Evolutionary conservation across 345 rosid genomes (phyloP).

Genomic region (Boechera retrofracta): DNA sequence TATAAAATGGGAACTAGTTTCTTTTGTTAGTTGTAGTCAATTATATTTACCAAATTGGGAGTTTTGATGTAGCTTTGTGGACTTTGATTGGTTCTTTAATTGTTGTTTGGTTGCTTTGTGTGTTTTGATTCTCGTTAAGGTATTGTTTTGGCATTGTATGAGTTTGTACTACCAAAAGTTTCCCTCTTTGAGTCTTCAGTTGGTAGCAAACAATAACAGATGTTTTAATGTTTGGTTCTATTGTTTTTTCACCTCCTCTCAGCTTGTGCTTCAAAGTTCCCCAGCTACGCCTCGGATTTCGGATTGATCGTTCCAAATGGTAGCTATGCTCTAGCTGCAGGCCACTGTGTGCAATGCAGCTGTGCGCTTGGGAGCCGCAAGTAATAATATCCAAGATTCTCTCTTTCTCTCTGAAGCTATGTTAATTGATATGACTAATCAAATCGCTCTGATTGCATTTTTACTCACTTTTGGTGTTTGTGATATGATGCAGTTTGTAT

Average conservation of each 20-base stretch:
- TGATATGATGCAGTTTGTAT: slow-evolving; percentile 64
- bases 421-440: not conserved
- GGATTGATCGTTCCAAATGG: slow-evolving; percentile 92
- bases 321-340: slow-evolving; percentile 85
- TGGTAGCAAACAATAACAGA: not conserved
- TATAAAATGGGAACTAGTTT: not conserved
- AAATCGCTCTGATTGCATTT: not conserved
- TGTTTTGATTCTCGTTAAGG: slow-evolving; percentile 6
- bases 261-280: slow-evolving; percentile 96
- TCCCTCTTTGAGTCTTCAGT: slow-evolving; percentile 7
- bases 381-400: slow-evolving; percentile 53
- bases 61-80: not conserved
- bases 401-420: not conserved
- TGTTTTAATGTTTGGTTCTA: slow-evolving; percentile 11
- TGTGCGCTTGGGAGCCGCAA: slow-evolving; percentile 87
- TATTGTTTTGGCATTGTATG: slow-evolving; percentile 2
- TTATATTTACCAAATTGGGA: not conserved
- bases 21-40: slow-evolving; percentile 20
- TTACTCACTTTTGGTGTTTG: slow-evolving; percentile 10
- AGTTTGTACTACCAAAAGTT: slow-evolving; percentile 8
- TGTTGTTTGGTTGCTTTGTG: slow-evolving; percentile 2
- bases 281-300: slow-evolving; percentile 67
- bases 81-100: not conserved
- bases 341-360: slow-evolving; percentile 97
- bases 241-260: slow-evolving; percentile 23